Evolutionary conservation across 495 filamentous ascomycete species (phyloP).

Genomic region (Pseudoneurospora amorphoporcata): DNA sequence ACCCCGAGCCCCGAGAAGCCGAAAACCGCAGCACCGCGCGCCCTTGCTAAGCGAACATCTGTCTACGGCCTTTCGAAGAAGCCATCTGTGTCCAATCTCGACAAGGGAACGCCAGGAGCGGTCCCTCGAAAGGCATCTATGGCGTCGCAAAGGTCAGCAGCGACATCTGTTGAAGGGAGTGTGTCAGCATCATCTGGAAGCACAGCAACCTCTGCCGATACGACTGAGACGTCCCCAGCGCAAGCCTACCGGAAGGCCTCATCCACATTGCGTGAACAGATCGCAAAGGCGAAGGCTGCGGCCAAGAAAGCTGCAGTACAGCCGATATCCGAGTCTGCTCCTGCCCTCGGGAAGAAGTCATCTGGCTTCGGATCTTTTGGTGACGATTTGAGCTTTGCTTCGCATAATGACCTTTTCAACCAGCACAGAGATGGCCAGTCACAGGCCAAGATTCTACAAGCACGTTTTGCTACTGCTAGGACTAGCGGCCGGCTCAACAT

Average conservation of each 20-base stretch:
- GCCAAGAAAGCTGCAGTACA: constrained; percentile 52
- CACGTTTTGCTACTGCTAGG: constrained; percentile 65
- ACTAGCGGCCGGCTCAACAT: constrained; percentile 82
- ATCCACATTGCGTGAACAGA: constrained; percentile 72
- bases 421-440: constrained; percentile 49
- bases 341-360: constrained; percentile 26
- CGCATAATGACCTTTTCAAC: constrained; percentile 55
- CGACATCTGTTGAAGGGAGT: constrained; percentile 37
- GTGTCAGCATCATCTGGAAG: constrained; percentile 25
- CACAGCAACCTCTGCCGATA: constrained; percentile 30
- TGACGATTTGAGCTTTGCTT: constrained; percentile 44
- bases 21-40: constrained; percentile 39
- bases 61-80: constrained; percentile 45
- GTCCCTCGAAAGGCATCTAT: constrained; percentile 29
- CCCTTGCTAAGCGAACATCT: constrained; percentile 45
- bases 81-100: constrained; percentile 33
- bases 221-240: constrained; percentile 21
- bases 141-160: constrained; percentile 36
- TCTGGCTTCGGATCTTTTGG: constrained; percentile 36
- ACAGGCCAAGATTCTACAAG: constrained; percentile 55
- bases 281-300: constrained; percentile 79
- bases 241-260: constrained; percentile 56
- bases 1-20: constrained; percentile 39
- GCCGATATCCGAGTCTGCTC: constrained; percentile 25
- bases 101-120: constrained; percentile 22